A percentile compares a stretch with the other conserved stretches of the same genome.
phyloP scores from a whole-genome alignment of 306 rosid genomes.

The Spatholobus suberectus region DNA sequence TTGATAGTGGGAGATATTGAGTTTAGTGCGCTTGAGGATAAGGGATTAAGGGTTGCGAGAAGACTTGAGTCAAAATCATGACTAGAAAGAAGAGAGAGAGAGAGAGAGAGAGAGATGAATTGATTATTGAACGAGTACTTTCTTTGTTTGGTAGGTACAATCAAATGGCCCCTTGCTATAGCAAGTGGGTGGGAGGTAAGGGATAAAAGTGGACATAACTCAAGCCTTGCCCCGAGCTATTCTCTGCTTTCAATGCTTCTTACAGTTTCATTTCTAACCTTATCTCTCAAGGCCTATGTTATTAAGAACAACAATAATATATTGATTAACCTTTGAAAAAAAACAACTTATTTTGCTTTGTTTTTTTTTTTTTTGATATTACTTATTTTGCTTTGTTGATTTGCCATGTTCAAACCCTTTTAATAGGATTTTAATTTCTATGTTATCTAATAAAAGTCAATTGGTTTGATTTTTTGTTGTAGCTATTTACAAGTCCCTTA shows the following conservation, averaged over 20 bases:
- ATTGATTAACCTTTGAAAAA: neutral
- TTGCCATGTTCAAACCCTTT: neutral
- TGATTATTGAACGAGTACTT: neutral
- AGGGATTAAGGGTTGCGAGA: conserved; percentile 39
- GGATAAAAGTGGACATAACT: conserved; percentile 37
- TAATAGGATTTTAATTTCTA: neutral
- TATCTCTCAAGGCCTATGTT: conserved; percentile 5
- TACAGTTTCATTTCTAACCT: neutral
- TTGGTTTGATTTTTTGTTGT: neutral
- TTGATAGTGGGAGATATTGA: neutral
- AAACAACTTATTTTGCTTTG: too few species aligned
- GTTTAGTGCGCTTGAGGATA: conserved; percentile 40
- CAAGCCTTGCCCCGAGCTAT: neutral
- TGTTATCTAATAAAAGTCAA: neutral
- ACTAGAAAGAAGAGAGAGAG: neutral
- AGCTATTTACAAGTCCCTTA: neutral
- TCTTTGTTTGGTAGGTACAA: conserved; percentile 36
- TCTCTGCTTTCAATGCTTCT: neutral
- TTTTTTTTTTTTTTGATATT: too few species aligned
- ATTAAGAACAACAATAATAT: neutral
- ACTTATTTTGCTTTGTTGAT: neutral
- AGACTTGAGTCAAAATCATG: conserved; percentile 47
- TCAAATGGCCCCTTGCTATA: conserved; percentile 5
- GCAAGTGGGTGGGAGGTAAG: conserved; percentile 30
- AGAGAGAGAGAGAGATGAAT: neutral